These are phyloP conservation scores for Stylosanthes scabra DNA, from an alignment of 331 rosid genomes.

Conservation along the genomic window DNA sequence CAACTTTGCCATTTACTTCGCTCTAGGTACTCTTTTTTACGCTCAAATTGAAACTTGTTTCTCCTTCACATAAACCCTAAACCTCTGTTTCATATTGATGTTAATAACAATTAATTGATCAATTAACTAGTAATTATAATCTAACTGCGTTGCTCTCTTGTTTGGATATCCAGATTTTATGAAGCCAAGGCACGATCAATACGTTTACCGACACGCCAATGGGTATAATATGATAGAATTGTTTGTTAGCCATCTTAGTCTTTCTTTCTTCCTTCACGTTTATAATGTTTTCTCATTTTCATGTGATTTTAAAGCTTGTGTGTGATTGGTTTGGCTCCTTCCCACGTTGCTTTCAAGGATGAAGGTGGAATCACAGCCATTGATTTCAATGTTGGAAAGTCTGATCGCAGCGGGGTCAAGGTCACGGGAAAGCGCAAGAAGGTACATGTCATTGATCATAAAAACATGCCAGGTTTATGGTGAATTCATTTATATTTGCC, in stretches of 20 bases:
- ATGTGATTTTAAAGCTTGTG: conserved; percentile 63
- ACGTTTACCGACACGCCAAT: conserved; percentile 81
- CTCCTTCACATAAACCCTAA: conserved; percentile 43
- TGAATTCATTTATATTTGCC: conserved; percentile 8
- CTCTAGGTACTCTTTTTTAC: conserved; percentile 53
- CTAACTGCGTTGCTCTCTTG: neutral
- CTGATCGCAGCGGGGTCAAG: conserved; percentile 78
- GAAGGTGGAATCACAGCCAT: conserved; percentile 75
- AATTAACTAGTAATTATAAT: neutral
- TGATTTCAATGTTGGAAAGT: conserved; percentile 93
- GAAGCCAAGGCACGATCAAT: conserved; percentile 82
- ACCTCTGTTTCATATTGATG: conserved; percentile 1
- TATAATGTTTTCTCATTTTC: neutral
- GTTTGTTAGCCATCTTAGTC: neutral
- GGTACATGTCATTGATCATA: conserved; percentile 42
- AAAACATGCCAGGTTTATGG: neutral
- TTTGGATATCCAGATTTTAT: conserved; percentile 64
- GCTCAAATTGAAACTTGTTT: neutral
- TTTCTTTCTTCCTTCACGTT: neutral
- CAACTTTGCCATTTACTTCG: conserved; percentile 75
- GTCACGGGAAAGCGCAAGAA: conserved; percentile 95
- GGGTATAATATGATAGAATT: conserved; percentile 58
- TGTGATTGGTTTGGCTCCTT: conserved; percentile 86
- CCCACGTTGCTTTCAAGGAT: conserved; percentile 85
- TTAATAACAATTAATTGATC: neutral